Base-by-base conservation (phyloP, 139 green algal species). In the Astrephomene gubernaculifera region DNA sequence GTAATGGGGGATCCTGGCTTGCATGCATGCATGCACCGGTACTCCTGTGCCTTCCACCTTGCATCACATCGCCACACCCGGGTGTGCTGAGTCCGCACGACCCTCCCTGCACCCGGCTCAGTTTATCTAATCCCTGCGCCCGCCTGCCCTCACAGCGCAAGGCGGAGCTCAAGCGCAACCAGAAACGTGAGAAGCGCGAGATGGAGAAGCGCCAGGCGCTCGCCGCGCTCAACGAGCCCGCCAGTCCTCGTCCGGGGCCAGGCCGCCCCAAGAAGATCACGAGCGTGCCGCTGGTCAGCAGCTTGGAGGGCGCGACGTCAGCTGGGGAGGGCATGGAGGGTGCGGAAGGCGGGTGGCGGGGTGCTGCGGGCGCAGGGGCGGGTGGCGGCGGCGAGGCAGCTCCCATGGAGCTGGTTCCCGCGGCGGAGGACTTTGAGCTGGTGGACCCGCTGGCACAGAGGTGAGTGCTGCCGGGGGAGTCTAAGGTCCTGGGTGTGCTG, bases 181-280 rank as follows among this genome's bases (percentile, higher is more conserved):
- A 87, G 36, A 94, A 95, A 75, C 90, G 89, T 2, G 93, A 96
- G 86, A 92, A 90, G 64, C 89, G 94, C 1, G 95, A 97, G 79
- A 71, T 86, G 74, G 88, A 94, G 75, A 91, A 90, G 76, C 82
- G 86, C 19, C 89, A 93, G 76, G 90, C 92, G n/a, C 52, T 93
- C 29, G 89, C 89, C 2, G 84, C 90, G 25, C 60, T 84, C 53
- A 89, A 89, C 65, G 92, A 85, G 45, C 79, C 79, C 25, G 70
- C 44, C 44, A 71, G 78, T 43, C 70, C 67, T 4, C 73, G 73
- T 1, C 22, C 35, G 7, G 33, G 39, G 4, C 19, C 6, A 3
- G 67, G 69, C 53, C 81, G 81, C 4, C 84, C 83, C 27, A 88
- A 83, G 83, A 88, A 87, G 53, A 52, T 81, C 19, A 29, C 38